Evolutionary conservation across 768 basidiomycete genomes (phyloP), one percentile per base, ranked within the genome.

Genomic region (Phylloporus scabripes): DNA sequence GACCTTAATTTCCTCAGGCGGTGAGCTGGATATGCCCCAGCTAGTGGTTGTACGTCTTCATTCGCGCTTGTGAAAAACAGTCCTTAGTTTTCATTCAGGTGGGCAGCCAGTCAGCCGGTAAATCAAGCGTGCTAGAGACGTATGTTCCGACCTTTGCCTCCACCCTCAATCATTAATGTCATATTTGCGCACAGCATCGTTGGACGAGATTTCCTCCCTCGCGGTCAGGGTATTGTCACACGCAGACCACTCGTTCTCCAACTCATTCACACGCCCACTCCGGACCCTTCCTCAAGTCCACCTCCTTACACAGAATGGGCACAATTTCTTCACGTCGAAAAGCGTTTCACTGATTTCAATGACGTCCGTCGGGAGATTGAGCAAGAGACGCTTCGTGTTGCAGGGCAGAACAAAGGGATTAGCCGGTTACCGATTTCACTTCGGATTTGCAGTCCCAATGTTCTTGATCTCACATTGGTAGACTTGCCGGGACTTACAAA

Each of bases 321-420:
- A 39, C 96, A 98, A 68, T 99, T 99, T 70, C 78, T 98, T 24
- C 96, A 99, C 66, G 76, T 95, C 48, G 94, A 97, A 78, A 91
- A 90, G 65, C 81, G 89, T 34, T 97, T 93, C 71, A 93, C 92
- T n/a, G 95, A 98, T 63, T 98, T 94, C 61, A 74, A 79, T 39
- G 95, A 98, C 60, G 87, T 98, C 55, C 79, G 95, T 34, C 87
- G 85, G 56, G 96, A 99, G 73, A 99, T 99, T 51, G 96, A 99
- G 69, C 86, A 90, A 64, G 96, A 99, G 74, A 99, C 96, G 2
- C 93, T 85, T 67, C 76, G 96, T 38, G 94, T 99, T 15, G 96
- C 96, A 0, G 96, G 96, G 0, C 94, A 97, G 74, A 98, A 98
- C 70, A 99, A 98, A 71, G 96, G 96, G 39, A 87, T 99, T 51